Percentiles rank a stretch among this genome's conserved stretches.
Evolutionary conservation across 768 basidiomycete genomes (phyloP).

Genomic region (Vararia minispora): DNA sequence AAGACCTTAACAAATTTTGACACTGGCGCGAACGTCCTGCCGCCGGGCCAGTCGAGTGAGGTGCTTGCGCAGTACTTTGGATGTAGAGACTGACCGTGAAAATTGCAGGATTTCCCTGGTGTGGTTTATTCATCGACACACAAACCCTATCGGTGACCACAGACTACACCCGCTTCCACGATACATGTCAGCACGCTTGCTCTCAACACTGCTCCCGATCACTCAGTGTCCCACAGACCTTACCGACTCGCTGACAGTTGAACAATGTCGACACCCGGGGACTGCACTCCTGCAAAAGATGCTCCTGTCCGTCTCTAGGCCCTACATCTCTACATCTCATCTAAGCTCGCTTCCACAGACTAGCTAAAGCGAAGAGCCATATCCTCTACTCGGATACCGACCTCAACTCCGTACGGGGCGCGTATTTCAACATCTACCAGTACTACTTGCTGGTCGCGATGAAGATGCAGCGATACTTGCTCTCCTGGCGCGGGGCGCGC

Average conservation of each 20-base stretch:
- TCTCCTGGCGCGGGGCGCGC: conserved; percentile 42
- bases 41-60: too few species aligned
- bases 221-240: conserved; percentile 33
- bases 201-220: not conserved
- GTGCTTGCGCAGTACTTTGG: too few species aligned
- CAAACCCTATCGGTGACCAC: conserved; percentile 62
- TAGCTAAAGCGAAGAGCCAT: conserved; percentile 66
- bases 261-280: conserved; percentile 54
- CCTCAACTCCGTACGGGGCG: conserved; percentile 49
- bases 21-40: conserved; percentile 36
- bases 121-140: conserved; percentile 76
- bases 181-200: conserved; percentile 37
- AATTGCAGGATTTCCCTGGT: conserved; percentile 79
- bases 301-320: conserved; percentile 42
- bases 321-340: not conserved
- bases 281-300: conserved; percentile 58
- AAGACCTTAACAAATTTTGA: conserved; percentile 90
- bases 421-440: conserved; percentile 80
- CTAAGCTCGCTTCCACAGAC: conserved; percentile 26
- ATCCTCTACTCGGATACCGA: conserved; percentile 67
- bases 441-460: conserved; percentile 73
- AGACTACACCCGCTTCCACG: conserved; percentile 64
- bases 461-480: conserved; percentile 80
- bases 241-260: conserved; percentile 59
- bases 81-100: too few species aligned